phyloP scores from a whole-genome alignment of 73 alveolate genomes.

The Symbiodinium pilosum region DNA sequence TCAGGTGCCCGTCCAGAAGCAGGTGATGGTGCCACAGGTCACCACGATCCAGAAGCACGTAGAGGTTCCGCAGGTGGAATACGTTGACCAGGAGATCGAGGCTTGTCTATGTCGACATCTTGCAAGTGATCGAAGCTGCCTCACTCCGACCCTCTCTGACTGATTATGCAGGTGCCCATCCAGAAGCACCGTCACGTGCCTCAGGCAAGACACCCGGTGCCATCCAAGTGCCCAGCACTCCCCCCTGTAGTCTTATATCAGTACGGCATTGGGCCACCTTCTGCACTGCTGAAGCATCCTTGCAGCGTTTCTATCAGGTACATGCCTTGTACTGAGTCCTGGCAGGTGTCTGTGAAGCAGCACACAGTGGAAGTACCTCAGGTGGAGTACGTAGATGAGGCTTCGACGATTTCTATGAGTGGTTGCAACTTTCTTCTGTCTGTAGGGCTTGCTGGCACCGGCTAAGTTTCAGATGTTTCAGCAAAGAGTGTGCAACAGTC shows the following conservation, averaged over 20 bases:
- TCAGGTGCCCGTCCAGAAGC: conserved; percentile 20
- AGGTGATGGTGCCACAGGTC: not conserved
- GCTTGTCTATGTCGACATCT: too few relatives aligned
- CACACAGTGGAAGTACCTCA: not conserved
- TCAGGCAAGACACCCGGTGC: not conserved
- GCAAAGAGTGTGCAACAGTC: not conserved
- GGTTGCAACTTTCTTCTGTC: too few relatives aligned
- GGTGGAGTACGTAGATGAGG: not conserved
- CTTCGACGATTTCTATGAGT: too few relatives aligned
- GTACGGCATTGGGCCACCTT: too few relatives aligned
- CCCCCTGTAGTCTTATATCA: too few relatives aligned
- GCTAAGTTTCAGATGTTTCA: too few relatives aligned
- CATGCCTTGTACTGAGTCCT: too few relatives aligned
- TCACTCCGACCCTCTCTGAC: not conserved
- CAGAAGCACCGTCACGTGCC: conserved; percentile 5
- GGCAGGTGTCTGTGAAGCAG: not conserved
- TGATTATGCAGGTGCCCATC: not conserved
- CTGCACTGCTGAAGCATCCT: too few relatives aligned
- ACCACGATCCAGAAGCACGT: not conserved
- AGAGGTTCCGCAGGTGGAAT: conserved; percentile 2
- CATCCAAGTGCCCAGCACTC: too few relatives aligned
- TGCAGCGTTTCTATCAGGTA: too few relatives aligned
- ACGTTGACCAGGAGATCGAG: conserved; percentile 8
- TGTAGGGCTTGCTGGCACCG: too few relatives aligned
- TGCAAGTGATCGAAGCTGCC: not conserved